Conservation (phyloP, 176 grass and related monocot species). For the Typha latifolia region DNA sequence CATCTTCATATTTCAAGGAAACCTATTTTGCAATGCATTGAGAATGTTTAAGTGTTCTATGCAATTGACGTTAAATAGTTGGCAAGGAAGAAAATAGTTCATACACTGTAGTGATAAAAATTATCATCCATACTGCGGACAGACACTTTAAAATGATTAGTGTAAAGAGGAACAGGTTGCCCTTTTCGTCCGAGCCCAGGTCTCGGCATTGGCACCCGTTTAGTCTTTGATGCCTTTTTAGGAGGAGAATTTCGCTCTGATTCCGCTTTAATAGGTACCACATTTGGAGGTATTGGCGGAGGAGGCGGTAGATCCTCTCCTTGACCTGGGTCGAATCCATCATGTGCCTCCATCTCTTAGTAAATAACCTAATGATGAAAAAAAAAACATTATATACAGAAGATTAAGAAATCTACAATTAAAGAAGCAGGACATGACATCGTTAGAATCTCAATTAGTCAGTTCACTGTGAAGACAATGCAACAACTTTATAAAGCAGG, state of each 20-base stretch:
- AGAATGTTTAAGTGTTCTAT: neutral
- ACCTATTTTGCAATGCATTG: slow-evolving; percentile 28
- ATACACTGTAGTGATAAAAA: slow-evolving; percentile 70
- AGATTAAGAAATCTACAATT: neutral
- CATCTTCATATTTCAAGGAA: slow-evolving; percentile 75
- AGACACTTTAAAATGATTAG: slow-evolving; percentile 73
- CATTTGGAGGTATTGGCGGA: slow-evolving; percentile 19
- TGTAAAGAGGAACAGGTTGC: slow-evolving; percentile 25
- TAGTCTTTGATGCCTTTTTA: slow-evolving; percentile 31
- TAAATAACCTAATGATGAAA: neutral
- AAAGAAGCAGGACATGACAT: no score
- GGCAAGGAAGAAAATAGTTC: slow-evolving; percentile 7
- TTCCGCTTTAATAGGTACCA: slow-evolving; percentile 25
- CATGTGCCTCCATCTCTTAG: slow-evolving; percentile 31
- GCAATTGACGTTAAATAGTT: neutral
- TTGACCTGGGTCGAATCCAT: slow-evolving; percentile 3
- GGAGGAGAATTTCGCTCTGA: neutral
- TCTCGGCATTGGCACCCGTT: slow-evolving; percentile 30
- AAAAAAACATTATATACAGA: neutral
- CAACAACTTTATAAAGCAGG: no score
- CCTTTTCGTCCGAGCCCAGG: slow-evolving; percentile 45
- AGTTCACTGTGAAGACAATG: no score
- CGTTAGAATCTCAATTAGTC: no score
- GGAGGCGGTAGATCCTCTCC: slow-evolving; percentile 36
- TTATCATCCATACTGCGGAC: slow-evolving; percentile 30